A percentile compares a stretch with the other conserved stretches of the same genome.
These are phyloP conservation scores for Tylopilus sp. DNA, from an alignment of 768 basidiomycete genomes.

Conservation along the genomic window DNA sequence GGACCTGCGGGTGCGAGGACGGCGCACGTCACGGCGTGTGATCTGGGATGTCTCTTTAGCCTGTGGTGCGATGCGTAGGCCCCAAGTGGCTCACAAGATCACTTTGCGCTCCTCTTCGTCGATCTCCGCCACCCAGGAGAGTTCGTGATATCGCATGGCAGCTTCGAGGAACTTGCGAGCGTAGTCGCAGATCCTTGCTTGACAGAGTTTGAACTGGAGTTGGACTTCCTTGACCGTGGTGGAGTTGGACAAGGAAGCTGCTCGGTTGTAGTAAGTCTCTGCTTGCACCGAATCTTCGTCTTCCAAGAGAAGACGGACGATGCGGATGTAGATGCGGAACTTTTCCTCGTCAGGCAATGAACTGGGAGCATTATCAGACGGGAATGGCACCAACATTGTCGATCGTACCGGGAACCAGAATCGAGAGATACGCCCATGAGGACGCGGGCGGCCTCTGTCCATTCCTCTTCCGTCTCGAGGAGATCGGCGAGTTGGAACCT, in stretches of 20 bases:
- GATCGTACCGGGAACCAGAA: conserved; percentile 72
- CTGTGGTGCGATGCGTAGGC: background rate
- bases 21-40: conserved; percentile 92
- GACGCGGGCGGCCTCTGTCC: conserved; percentile 88
- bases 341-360: conserved; percentile 79
- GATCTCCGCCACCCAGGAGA: conserved; percentile 87
- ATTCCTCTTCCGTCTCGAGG: conserved; percentile 86
- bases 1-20: conserved; percentile 97
- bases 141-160: conserved; percentile 88
- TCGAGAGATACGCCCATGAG: conserved; percentile 92
- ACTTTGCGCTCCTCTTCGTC: conserved; percentile 91
- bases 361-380: conserved; percentile 32
- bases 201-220: conserved; percentile 85
- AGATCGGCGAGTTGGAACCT: conserved; percentile 90
- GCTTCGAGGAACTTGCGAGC: conserved; percentile 92
- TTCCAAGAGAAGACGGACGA: conserved; percentile 90
- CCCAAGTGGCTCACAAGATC: conserved; percentile 67
- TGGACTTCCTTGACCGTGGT: conserved; percentile 75
- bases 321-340: conserved; percentile 86
- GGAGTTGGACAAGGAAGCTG: conserved; percentile 82
- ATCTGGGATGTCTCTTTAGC: conserved; percentile 40
- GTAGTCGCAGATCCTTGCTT: conserved; percentile 93
- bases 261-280: conserved; percentile 97
- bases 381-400: background rate
- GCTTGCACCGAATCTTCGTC: conserved; percentile 97